phyloP scores from a whole-genome alignment of 1,284 basidiomycete genomes.

The Pterulicium gracile region DNA sequence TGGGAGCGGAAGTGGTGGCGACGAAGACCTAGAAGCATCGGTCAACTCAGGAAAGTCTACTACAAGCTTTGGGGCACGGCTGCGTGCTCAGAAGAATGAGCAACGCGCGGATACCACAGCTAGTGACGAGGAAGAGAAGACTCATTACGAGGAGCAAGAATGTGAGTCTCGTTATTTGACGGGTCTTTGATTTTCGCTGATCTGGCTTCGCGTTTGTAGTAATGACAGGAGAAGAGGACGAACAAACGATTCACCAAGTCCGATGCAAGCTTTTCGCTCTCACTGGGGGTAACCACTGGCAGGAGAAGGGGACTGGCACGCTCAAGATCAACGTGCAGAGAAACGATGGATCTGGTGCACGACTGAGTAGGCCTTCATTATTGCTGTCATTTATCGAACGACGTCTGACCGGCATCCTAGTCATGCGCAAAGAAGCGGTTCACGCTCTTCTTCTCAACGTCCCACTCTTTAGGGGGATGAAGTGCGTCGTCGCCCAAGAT shows the following conservation, averaged over 20 bases:
- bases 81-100: slow-evolving; percentile 45
- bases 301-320: slow-evolving; percentile 79
- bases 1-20: slow-evolving; percentile 17
- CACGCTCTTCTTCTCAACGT: slow-evolving; percentile 80
- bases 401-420: slow-evolving; percentile 29
- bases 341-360: slow-evolving; percentile 57
- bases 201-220: slow-evolving; percentile 32
- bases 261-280: slow-evolving; percentile 80
- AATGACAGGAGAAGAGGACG: slow-evolving; percentile 86
- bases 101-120: slow-evolving; percentile 33
- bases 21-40: slow-evolving; percentile 28
- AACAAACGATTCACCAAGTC: slow-evolving; percentile 75
- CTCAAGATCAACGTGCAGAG: slow-evolving; percentile 73
- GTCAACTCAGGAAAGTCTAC: slow-evolving; percentile 17
- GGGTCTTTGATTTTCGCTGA: slow-evolving; percentile 7
- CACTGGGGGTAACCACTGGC: slow-evolving; percentile 62
- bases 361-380: slow-evolving; percentile 46
- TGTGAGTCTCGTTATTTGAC: slow-evolving; percentile 39
- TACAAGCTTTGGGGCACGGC: slow-evolving; percentile 46
- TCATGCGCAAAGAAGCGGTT: slow-evolving; percentile 94
- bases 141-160: slow-evolving; percentile 56
- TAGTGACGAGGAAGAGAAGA: slow-evolving; percentile 36
- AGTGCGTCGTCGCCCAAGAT: slow-evolving; percentile 67
- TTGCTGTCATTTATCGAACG: slow-evolving; percentile 1
- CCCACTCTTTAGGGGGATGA: slow-evolving; percentile 81